Conservation (phyloP, 176 grass and related monocot species). For the Cenchrus purpureus region DNA sequence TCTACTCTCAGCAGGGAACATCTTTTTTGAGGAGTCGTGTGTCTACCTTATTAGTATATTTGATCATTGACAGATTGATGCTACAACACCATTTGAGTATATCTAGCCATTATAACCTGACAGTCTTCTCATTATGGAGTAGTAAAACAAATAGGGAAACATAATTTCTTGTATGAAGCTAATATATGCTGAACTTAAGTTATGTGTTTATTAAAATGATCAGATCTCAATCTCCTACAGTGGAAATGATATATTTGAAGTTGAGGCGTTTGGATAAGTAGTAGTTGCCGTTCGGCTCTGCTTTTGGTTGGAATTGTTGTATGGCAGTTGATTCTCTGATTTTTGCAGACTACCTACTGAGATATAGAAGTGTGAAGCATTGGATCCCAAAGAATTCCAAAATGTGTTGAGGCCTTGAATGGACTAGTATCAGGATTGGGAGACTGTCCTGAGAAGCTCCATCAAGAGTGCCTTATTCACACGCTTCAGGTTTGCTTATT, state of each 20-base stretch:
- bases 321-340: slow-evolving; percentile 1
- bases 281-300: not conserved
- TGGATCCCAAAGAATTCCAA: slow-evolving; percentile 95
- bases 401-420: slow-evolving; percentile 77
- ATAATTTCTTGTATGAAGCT: not conserved
- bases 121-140: not conserved
- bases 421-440: slow-evolving; percentile 88
- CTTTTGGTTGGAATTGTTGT: not conserved
- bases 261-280: not conserved
- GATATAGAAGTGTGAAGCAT: slow-evolving; percentile 63
- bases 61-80: not conserved
- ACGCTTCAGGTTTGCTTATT: slow-evolving; percentile 49
- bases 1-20: not conserved
- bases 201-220: not conserved
- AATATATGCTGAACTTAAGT: not conserved
- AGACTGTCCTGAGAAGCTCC: slow-evolving; percentile 88
- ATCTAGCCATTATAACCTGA: not conserved
- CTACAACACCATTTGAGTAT: not conserved
- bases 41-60: not conserved
- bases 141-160: not conserved
- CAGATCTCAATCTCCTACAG: not conserved
- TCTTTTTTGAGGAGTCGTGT: not conserved
- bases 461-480: slow-evolving; percentile 64
- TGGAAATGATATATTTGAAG: slow-evolving; percentile 9
- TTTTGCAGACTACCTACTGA: slow-evolving; percentile 46